Conservation (phyloP, 495 filamentous ascomycete species). For the Letharia columbiana region DNA sequence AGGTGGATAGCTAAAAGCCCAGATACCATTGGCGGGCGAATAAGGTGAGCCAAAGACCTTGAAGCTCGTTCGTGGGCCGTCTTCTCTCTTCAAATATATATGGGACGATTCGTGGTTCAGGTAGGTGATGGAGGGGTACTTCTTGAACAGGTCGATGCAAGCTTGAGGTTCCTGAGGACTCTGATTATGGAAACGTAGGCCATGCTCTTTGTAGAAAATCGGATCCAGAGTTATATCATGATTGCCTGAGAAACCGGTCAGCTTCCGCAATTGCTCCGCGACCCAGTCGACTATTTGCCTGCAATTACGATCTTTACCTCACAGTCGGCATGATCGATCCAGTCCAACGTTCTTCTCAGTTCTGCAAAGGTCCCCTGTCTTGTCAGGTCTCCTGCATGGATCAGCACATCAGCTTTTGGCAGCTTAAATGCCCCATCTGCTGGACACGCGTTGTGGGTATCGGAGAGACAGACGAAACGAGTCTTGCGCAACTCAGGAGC, state of each 20-base stretch:
- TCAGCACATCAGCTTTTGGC: conserved; percentile 51
- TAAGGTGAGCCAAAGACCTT: conserved; percentile 71
- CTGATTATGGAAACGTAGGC: conserved; percentile 50
- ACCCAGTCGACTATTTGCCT: conserved; percentile 33
- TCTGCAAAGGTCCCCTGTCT: conserved; percentile 48
- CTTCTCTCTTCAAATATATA: conserved; percentile 47
- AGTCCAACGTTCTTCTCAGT: conserved; percentile 44
- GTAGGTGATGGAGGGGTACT: conserved; percentile 52
- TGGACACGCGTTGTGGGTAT: conserved; percentile 51
- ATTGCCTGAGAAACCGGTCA: conserved; percentile 46
- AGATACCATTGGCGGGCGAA: conserved; percentile 52
- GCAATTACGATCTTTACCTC: conserved; percentile 51
- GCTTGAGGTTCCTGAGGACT: conserved; percentile 45
- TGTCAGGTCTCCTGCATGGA: conserved; percentile 54
- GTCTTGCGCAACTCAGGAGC: conserved; percentile 35
- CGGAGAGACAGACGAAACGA: conserved; percentile 53
- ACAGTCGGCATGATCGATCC: conserved; percentile 48
- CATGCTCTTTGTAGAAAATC: conserved; percentile 51
- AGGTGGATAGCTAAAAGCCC: conserved; percentile 63
- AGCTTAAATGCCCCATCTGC: conserved; percentile 44
- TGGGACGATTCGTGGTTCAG: conserved; percentile 54
- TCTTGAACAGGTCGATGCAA: conserved; percentile 48
- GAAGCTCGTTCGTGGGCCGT: conserved; percentile 58
- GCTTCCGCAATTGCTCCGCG: background rate
- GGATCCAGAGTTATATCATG: conserved; percentile 69